Percentiles rank a stretch among this genome's conserved stretches.
Evolutionary conservation across 1,284 basidiomycete species (phyloP).

Genomic region (Ceratobasidium sp.): DNA sequence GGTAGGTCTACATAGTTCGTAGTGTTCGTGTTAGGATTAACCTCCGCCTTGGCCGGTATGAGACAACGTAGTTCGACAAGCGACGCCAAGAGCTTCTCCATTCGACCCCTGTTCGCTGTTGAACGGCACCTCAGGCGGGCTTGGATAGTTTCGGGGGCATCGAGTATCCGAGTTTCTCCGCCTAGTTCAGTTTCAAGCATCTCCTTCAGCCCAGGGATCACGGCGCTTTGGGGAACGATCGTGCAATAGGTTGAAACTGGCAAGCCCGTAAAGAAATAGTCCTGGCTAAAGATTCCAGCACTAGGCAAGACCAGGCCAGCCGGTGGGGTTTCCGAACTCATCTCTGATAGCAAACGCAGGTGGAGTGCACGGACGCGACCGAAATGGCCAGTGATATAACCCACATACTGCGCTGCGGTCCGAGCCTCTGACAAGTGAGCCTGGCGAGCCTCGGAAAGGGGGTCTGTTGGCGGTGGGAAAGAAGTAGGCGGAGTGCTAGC

Average conservation of each 20-base stretch:
- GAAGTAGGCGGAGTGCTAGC: not conserved
- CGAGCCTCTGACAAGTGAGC: slow-evolving; percentile 68
- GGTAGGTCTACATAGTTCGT: slow-evolving; percentile 3
- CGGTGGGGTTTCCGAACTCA: slow-evolving; percentile 59
- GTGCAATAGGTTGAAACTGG: slow-evolving; percentile 69
- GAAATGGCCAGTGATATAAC: slow-evolving; percentile 72
- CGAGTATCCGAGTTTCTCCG: not conserved
- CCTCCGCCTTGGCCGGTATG: not conserved
- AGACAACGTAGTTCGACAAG: slow-evolving; percentile 27
- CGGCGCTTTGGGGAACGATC: slow-evolving; percentile 56
- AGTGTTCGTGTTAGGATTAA: not conserved
- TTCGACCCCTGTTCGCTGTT: slow-evolving; percentile 10
- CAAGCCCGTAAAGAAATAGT: slow-evolving; percentile 68
- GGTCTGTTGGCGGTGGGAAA: slow-evolving; percentile 1
- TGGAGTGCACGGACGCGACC: slow-evolving; percentile 72
- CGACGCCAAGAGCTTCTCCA: slow-evolving; percentile 1
- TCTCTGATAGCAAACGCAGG: slow-evolving; percentile 62
- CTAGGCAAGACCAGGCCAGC: slow-evolving; percentile 63
- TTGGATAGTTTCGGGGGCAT: slow-evolving; percentile 9
- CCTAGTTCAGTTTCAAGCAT: slow-evolving; percentile 59
- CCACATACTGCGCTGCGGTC: slow-evolving; percentile 73
- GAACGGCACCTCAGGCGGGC: slow-evolving; percentile 1
- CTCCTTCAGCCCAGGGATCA: slow-evolving; percentile 64
- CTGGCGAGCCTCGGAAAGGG: slow-evolving; percentile 9
- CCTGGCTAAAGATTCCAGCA: slow-evolving; percentile 65